A percentile compares a stretch with the other conserved stretches of the same genome.
phyloP scores from a whole-genome alignment of 2,329 filamentous ascomycete genomes.

The Fusarium sp. region DNA sequence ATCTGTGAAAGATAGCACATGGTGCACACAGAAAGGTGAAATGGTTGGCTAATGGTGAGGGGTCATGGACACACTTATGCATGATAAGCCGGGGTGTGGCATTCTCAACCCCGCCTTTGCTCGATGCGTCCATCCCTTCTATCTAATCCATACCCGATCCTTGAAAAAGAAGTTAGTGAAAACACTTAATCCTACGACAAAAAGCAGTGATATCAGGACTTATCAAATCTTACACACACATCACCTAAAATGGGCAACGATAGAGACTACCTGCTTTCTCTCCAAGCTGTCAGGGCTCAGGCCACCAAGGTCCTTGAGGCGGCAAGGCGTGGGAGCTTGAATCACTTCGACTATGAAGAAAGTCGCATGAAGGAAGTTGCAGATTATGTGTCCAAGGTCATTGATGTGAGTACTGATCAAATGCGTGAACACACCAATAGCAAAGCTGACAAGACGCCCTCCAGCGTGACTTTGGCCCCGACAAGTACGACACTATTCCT shows the following conservation, averaged over 20 bases:
- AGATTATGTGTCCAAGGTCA: conserved; percentile 58
- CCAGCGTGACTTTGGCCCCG: conserved; percentile 64
- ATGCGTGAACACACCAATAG: rapidly evolving
- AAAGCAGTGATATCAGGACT: neutral
- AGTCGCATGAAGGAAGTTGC: conserved; percentile 55
- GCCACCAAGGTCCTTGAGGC: conserved; percentile 51
- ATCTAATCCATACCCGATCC: neutral
- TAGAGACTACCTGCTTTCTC: conserved; percentile 52
- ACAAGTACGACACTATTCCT: conserved; percentile 61
- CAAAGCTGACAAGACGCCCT: rapidly evolving
- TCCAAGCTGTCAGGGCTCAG: conserved; percentile 54
- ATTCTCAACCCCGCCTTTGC: neutral
- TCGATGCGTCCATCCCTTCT: neutral
- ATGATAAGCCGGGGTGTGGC: neutral
- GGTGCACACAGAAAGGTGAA: neutral
- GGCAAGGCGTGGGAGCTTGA: conserved; percentile 55
- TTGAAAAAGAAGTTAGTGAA: neutral
- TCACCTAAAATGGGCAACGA: conserved; percentile 24
- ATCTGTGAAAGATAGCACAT: neutral
- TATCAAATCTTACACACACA: neutral
- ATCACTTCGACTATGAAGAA: conserved; percentile 58
- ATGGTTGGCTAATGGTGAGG: neutral
- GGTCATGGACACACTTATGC: neutral
- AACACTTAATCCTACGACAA: neutral
- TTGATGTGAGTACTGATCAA: conserved; percentile 51